Base-by-base conservation (phyloP, 805 yeast species). In the Metschnikowia kofuensis region DNA sequence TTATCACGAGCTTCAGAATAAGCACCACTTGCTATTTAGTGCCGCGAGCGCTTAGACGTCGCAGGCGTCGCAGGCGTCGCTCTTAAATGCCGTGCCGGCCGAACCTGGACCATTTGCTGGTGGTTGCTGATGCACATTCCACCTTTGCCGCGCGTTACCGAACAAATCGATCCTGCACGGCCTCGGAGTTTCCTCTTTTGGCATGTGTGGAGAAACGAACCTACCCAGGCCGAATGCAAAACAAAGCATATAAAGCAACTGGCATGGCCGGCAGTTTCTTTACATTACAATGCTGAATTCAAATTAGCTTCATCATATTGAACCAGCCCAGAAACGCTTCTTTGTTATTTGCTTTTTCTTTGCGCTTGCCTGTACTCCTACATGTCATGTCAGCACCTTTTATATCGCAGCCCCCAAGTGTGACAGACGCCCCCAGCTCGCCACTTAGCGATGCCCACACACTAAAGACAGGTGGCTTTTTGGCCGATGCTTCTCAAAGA, bases 1-100 rank as follows among this genome's bases (percentile, higher is more conserved):
- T 36, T 56, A 55, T 41, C 49, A 53, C 28, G 60, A 55, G 44
- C 40, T 56, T 11, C 49, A 53, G 36, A 56, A 44, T 32, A 50
- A 55, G 38, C 60, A 56, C 27, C 57, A 55, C 13, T 45, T 56
- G 35, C 53, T 56, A 6, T 56, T 56, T 40, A 50, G 52, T 34
- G 55, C 56, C 26, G 39, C 38, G 35, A 32, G 30, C 16, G 7
- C 16, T 11, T 45, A 21, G 21, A 21, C 2, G 21, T 21, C 21
- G 21, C 21, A 21, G 21, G 32, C 10, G 32, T 30, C 12, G 13
- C 10, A n/a, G n/a, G n/a, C n/a, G n/a, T n/a, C n/a, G n/a, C 2
- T 30, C 5, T 6, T 4, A 6, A 30, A 30, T 9, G 32, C 12
- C 32, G 32, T 10, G 32, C 10, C 6, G 32, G 32, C 12, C 32